Base-by-base conservation (phyloP, 192 early-diverging fungal genomes). In the Podila epicladia region DNA sequence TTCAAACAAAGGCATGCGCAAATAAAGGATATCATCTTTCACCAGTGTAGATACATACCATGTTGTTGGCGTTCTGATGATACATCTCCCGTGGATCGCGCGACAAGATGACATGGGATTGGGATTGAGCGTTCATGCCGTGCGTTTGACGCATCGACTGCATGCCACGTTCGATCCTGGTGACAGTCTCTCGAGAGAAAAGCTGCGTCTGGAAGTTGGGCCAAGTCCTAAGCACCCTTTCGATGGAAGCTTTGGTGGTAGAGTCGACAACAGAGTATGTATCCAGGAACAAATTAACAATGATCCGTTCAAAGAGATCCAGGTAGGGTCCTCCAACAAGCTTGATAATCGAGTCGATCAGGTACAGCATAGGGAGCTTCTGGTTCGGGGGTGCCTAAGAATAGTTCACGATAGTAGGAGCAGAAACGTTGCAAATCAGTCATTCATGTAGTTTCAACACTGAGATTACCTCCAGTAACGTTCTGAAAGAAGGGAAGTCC, bases 291-390 rank as follows among this genome's bases (percentile, higher is more conserved):
- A 91, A 83, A 49, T 69, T 85, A n/a, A 87, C 89, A 65, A 99
- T 87, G 45, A 93, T 90, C 13, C 88, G 82, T 35, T 88, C 83
- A 85, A 99, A 95, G 24, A 92, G 78, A 20, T 80, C 72, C 5
- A 93, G 67, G 84, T 96, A 99, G 26, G 85, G 85, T 17, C 86
- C 90, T 26, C 97, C 95, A 50, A 97, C 93, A 82, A 97, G 97
- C 83, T 99, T 99, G 75, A 91, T 90, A 24, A 99, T 99, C 20
- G 97, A 99, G 85, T 99, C 97, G 33, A 99, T 87, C 48, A 99
- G 85, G 82, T 97, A 99, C 20, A 99, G 83, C 0, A 92, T 86
- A 12, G 97, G 97, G 13, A 99, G 87, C 83, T 97, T 97, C 75
- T 93, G 90, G 19, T 77, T 86, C 13, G 92, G 86, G 9, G 87